Evolutionary conservation across 163 green algal genomes (phyloP).

Genomic region (Volvox carteri): DNA sequence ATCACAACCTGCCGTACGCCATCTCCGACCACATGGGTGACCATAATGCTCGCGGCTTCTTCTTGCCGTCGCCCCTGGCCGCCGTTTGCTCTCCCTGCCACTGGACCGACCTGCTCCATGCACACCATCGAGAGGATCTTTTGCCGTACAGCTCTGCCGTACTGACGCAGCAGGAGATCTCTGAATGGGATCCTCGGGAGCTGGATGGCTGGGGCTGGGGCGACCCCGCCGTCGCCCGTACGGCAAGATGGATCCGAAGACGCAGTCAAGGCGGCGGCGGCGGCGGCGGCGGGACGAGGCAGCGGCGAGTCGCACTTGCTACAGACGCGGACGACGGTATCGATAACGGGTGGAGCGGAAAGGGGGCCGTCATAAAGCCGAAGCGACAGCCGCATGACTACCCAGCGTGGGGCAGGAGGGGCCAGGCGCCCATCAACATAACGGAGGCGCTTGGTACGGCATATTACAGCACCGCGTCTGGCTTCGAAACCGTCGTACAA

Average conservation of each 20-base stretch:
- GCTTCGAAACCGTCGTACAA: not conserved
- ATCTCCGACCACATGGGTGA: constrained; percentile 45
- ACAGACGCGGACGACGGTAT: not conserved
- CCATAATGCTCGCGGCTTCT: constrained; percentile 44
- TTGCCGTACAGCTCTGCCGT: not conserved
- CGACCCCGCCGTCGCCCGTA: not conserved
- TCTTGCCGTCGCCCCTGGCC: constrained; percentile 39
- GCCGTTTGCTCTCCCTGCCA: constrained; percentile 51
- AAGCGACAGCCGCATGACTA: not conserved
- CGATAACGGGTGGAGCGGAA: not conserved
- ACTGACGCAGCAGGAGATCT: not conserved
- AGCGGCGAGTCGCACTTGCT: not conserved
- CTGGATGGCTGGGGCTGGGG: constrained; percentile 15
- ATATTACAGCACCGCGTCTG: not conserved
- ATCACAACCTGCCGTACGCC: constrained; percentile 41
- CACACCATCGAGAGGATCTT: not conserved
- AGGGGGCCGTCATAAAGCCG: too few relatives aligned
- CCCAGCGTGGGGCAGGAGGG: not conserved
- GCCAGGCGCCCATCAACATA: not conserved
- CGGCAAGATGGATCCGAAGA: not conserved
- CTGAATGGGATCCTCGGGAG: not conserved
- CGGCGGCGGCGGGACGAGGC: not conserved
- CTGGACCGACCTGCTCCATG: constrained; percentile 8
- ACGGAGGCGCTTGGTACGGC: not conserved
- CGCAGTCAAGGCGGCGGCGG: not conserved